A percentile compares a stretch with the other conserved stretches of the same genome.
phyloP scores from a whole-genome alignment of 176 grass and related monocot species.

The Carex kokanica region DNA sequence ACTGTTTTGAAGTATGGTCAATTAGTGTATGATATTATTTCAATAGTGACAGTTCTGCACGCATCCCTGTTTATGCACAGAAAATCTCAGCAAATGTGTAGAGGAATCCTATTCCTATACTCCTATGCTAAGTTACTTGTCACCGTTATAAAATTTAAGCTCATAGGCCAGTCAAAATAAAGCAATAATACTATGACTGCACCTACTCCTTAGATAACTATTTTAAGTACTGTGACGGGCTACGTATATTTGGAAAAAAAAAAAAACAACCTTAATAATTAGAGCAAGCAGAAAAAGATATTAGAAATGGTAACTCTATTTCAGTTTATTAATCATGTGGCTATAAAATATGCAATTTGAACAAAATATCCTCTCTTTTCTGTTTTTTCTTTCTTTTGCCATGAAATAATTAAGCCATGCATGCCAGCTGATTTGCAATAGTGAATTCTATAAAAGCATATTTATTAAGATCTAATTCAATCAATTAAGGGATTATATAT shows the following conservation, averaged over 20 bases:
- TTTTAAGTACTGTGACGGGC: neutral
- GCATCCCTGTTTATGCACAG: conserved; percentile 18
- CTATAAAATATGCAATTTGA: too few relatives aligned
- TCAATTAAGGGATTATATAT: too few relatives aligned
- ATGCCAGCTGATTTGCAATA: too few relatives aligned
- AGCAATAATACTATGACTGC: conserved; percentile 15
- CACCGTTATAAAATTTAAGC: conserved; percentile 11
- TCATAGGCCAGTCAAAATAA: conserved; percentile 17
- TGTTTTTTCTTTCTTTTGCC: too few relatives aligned
- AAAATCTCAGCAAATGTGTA: conserved; percentile 2
- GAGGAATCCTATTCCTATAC: too few relatives aligned
- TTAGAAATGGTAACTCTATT: neutral
- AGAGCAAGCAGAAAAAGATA: neutral
- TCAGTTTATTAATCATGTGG: too few relatives aligned
- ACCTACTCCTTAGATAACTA: conserved; percentile 5
- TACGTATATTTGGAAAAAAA: neutral
- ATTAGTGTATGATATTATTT: neutral
- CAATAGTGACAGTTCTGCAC: conserved; percentile 4
- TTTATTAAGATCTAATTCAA: too few relatives aligned
- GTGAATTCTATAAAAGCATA: too few relatives aligned
- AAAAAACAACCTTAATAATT: neutral
- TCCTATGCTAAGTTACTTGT: conserved; percentile 6
- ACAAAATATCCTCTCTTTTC: too few relatives aligned
- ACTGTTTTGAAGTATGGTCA: conserved; percentile 23
- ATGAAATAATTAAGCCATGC: too few relatives aligned